These are phyloP conservation scores for Saccharomyces eubayanus DNA, from an alignment of 805 yeast genomes.

Conservation along the genomic window DNA sequence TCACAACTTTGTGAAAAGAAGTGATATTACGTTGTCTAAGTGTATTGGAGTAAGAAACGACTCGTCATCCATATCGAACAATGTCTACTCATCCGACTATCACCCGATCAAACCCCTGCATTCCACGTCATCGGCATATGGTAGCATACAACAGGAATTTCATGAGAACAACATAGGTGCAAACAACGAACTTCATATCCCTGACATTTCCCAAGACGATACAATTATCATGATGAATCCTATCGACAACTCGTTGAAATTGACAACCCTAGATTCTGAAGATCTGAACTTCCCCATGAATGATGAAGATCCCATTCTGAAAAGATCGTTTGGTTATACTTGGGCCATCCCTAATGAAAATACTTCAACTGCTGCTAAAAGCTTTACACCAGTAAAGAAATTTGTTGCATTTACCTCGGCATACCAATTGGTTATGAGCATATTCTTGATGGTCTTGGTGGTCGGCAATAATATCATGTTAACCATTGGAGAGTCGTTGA, in stretches of 20 bases:
- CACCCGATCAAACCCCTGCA: constrained; percentile 11
- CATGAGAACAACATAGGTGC: not conserved
- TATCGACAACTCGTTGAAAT: constrained; percentile 16
- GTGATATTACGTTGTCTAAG: constrained; percentile 30
- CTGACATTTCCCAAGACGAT: constrained; percentile 3
- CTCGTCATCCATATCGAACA: constrained; percentile 29
- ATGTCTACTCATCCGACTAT: constrained; percentile 22
- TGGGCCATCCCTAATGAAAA: constrained; percentile 4
- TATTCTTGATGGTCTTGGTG: constrained; percentile 9
- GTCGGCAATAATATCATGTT: constrained; percentile 15
- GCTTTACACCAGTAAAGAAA: constrained; percentile 4
- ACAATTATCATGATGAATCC: constrained; percentile 16
- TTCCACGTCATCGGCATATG: not conserved
- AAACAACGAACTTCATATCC: not conserved
- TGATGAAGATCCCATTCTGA: constrained; percentile 3
- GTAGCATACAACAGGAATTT: not conserved
- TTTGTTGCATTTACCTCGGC: constrained; percentile 8
- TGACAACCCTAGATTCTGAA: constrained; percentile 11
- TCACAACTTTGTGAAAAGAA: constrained; percentile 10
- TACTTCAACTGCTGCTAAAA: not conserved
- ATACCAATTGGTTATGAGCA: constrained; percentile 7
- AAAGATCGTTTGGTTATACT: constrained; percentile 5
- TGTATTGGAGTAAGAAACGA: constrained; percentile 32
- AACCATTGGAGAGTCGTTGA: constrained; percentile 29
- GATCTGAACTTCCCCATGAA: not conserved